Evolutionary conservation across 192 early-diverging fungal genomes (phyloP).

Genomic region (Backusella luteola): DNA sequence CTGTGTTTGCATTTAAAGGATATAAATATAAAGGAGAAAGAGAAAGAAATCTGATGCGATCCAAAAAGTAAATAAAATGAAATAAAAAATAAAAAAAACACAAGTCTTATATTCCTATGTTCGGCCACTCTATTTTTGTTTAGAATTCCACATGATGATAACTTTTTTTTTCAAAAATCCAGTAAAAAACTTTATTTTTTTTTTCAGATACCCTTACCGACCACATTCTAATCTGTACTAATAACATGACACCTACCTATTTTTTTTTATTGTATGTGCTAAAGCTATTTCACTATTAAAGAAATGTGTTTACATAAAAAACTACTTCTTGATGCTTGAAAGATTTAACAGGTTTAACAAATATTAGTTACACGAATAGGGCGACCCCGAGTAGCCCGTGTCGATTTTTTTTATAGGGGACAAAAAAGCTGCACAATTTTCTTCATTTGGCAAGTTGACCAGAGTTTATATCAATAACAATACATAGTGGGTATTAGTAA

Average conservation of each 20-base stretch:
- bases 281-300: neutral
- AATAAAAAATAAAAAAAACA: neutral
- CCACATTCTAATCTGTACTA: neutral
- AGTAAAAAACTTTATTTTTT: constrained; percentile 87
- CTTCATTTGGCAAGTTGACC: neutral
- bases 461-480: neutral
- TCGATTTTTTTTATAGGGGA: neutral
- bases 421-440: neutral
- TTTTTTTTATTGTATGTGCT: neutral
- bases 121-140: neutral
- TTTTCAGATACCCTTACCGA: neutral
- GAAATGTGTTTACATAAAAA: neutral
- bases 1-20: neutral
- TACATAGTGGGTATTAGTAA: no score
- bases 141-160: constrained; percentile 2
- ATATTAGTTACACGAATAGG: neutral
- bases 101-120: constrained; percentile 5
- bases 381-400: neutral
- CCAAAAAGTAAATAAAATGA: neutral
- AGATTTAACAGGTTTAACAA: neutral
- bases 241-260: neutral
- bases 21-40: constrained; percentile 4
- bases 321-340: neutral
- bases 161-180: constrained; percentile 63
- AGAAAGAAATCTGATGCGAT: neutral